Base-by-base conservation (phyloP, 208 protist species). In the Blastocrithidia nonstop region DNA sequence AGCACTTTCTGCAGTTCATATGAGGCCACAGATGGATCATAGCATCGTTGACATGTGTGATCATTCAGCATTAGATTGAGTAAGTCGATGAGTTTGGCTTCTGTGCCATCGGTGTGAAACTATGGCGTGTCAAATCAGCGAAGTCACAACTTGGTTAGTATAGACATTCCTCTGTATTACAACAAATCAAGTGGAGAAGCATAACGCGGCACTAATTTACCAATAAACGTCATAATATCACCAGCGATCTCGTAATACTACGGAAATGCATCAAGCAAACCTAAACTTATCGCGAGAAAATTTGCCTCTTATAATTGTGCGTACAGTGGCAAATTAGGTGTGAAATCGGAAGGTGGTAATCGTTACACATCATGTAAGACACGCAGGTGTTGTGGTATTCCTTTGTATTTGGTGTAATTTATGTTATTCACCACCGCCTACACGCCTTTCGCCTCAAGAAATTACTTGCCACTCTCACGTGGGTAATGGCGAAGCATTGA, bases 401-500 rank as follows among this genome's bases (percentile, higher is more conserved):
- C 84, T 59, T 93, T 93, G 62, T 87, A 93, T 4, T 74, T 66
- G 0, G 76, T 50, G 24, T 88, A 78, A 54, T 89, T 93, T 11
- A 93, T 32, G 45, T 78, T 85, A 48, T 78, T 62, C 36, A 93
- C 72, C 2, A 65, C 58, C 23, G 76, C 76, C 63, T 86, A 64
- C 9, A 93, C 59, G 16, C 78, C 79, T 9, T 66, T 61, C 4
- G 67, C 72, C 16, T 88, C 76, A 19, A 89, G 26, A 45, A 88
- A 89, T 59, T 87, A 73, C 49, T 62, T 67, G 4, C 77, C 77
- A 16, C 63, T 72, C 52, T 85, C 79, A 41, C 69, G 62, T 0
- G 84, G 84, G 49, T 77, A 87, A 45, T 84, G 76, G 3, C 84
- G 65, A 56, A 93, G 49, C n/a, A 93, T 64, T 15, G 84, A 93